phyloP scores from a whole-genome alignment of 2,329 filamentous ascomycete genomes.

The Aspergillus melleus region DNA sequence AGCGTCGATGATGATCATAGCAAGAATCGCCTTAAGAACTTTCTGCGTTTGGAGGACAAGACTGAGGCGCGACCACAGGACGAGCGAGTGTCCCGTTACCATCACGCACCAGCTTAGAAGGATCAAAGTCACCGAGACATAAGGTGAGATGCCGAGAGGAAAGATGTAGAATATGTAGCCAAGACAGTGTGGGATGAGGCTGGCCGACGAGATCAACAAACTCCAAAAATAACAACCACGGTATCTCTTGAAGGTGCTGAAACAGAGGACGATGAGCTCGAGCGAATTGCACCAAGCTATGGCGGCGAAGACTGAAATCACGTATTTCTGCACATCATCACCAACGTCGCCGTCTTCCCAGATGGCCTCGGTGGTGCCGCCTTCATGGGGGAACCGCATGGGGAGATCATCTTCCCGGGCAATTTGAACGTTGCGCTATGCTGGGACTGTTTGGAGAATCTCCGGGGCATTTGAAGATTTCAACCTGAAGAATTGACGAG shows the following conservation, averaged over 20 bases:
- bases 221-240: constrained; percentile 49
- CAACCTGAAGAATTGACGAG: background rate
- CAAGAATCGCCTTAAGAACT: constrained; percentile 34
- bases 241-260: constrained; percentile 44
- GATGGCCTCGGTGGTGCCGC: background rate
- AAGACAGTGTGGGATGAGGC: constrained; percentile 40
- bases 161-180: constrained; percentile 46
- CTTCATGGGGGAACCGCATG: background rate
- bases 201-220: constrained; percentile 37
- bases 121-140: constrained; percentile 36
- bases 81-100: constrained; percentile 46
- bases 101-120: constrained; percentile 42
- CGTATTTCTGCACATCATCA: background rate
- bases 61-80: constrained; percentile 48
- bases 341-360: background rate
- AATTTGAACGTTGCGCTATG: background rate
- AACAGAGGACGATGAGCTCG: constrained; percentile 45
- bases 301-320: constrained; percentile 41
- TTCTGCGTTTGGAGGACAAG: constrained; percentile 36
- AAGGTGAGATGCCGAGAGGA: constrained; percentile 22
- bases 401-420: background rate
- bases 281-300: constrained; percentile 47
- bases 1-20: constrained; percentile 43
- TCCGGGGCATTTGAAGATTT: background rate
- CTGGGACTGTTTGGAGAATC: background rate